Evolutionary conservation across 306 rosid species (phyloP).

Genomic region (Argentina anserina): DNA sequence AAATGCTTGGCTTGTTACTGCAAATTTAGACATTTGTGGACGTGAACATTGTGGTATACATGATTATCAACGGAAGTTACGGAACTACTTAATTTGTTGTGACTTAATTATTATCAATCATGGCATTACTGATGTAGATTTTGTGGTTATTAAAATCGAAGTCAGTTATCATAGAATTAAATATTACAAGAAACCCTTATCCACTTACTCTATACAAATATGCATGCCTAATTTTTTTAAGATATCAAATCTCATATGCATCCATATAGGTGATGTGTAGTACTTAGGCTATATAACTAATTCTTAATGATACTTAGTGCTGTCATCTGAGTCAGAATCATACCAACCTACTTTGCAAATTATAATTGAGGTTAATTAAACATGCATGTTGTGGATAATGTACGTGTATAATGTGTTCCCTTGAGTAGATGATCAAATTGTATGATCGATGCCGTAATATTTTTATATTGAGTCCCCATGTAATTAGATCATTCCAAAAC

Average conservation of each 20-base stretch:
- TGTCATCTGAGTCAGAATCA: constrained; percentile 8
- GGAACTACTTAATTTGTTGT: no score
- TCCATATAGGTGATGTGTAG: background rate
- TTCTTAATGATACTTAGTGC: background rate
- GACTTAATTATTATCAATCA: no score
- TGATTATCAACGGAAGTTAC: no score
- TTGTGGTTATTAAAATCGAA: background rate
- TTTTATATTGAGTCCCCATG: no score
- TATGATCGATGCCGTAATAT: no score
- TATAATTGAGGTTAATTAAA: background rate
- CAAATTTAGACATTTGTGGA: no score
- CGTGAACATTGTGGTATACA: no score
- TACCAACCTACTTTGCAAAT: background rate
- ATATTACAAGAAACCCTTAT: background rate
- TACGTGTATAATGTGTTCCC: background rate
- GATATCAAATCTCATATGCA: background rate
- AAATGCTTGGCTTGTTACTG: no score
- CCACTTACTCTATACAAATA: background rate
- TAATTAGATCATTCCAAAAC: no score
- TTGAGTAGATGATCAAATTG: background rate
- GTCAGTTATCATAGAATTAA: background rate
- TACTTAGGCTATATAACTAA: background rate
- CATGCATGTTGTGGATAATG: background rate
- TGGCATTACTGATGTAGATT: no score
- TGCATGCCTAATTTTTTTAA: background rate